Conservation (phyloP, 1,139 yeast species). For the Candida labiduridarum region DNA sequence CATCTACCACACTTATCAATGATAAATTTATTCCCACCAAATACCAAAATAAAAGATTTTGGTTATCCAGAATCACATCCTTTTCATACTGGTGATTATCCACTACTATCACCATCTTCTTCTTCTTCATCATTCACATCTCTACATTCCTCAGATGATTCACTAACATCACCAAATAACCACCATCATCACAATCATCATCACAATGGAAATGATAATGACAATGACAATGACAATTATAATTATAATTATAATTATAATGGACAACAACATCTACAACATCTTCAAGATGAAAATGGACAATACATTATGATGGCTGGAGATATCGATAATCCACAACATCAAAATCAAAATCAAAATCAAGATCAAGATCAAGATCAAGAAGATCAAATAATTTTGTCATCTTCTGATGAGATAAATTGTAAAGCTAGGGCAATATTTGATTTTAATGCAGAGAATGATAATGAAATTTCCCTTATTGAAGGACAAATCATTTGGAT, state of each 20-base stretch:
- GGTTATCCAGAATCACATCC: conserved; percentile 65
- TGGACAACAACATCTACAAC: not conserved
- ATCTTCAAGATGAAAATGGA: not conserved
- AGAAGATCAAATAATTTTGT: conserved; percentile 11
- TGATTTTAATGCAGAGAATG: conserved; percentile 91
- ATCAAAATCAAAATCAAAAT: not conserved
- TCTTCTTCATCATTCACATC: conserved; percentile 10
- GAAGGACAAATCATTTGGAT: conserved; percentile 89
- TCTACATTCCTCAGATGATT: not conserved
- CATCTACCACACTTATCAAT: not conserved
- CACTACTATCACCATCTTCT: conserved; percentile 49
- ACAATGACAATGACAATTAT: conserved; percentile 12
- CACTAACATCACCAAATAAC: not conserved
- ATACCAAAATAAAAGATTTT: conserved; percentile 67
- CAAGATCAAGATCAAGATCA: conserved; percentile 3
- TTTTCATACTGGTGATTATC: conserved; percentile 12
- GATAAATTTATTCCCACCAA: conserved; percentile 22
- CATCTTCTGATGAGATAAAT: conserved; percentile 41
- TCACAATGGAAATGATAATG: conserved; percentile 15
- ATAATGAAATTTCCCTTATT: conserved; percentile 75
- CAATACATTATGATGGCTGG: too few relatives aligned
- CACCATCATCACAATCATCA: conserved; percentile 4
- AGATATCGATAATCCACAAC: too few relatives aligned
- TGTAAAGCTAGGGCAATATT: conserved; percentile 80
- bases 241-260: not conserved